A percentile compares a stretch with the other conserved stretches of the same genome.
phyloP scores from a whole-genome alignment of 805 yeast genomes.

The Yarrowia sp. region DNA sequence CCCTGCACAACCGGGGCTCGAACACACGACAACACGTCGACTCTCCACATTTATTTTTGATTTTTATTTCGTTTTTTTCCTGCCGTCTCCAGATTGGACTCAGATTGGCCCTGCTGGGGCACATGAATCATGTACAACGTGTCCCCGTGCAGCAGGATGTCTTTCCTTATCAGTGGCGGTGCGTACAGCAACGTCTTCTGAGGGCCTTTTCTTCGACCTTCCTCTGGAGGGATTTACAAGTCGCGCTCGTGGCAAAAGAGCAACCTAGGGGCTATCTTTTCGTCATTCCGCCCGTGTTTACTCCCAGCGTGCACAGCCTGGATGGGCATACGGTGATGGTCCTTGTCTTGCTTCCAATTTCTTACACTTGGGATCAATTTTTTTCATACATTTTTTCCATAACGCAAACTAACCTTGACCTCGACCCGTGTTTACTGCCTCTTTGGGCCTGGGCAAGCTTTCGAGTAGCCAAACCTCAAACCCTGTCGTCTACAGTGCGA shows the following conservation, averaged over 20 bases:
- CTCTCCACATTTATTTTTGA: no score
- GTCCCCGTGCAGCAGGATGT: neutral
- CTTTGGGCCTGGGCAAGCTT: no score
- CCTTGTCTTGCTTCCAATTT: neutral
- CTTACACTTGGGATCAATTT: neutral
- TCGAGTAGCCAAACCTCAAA: no score
- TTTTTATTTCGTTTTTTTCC: neutral
- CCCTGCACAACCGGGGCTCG: neutral
- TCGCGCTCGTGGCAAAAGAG: no score
- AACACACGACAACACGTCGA: neutral
- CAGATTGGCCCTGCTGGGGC: no score
- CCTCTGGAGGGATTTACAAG: no score
- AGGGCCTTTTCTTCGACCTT: no score
- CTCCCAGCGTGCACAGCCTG: neutral
- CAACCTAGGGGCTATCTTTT: no score
- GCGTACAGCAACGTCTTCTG: no score
- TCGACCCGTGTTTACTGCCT: constrained; percentile 1
- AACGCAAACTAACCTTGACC: neutral
- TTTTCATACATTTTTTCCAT: constrained; percentile 16
- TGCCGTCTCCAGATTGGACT: no score
- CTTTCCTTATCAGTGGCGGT: constrained; percentile 22
- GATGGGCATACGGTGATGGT: neutral
- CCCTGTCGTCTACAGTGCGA: no score
- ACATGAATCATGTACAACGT: neutral
- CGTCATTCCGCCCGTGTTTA: neutral